Evolutionary conservation across 2,329 filamentous ascomycete species (phyloP).

Genomic region (Myriosclerotinia duriaeana): DNA sequence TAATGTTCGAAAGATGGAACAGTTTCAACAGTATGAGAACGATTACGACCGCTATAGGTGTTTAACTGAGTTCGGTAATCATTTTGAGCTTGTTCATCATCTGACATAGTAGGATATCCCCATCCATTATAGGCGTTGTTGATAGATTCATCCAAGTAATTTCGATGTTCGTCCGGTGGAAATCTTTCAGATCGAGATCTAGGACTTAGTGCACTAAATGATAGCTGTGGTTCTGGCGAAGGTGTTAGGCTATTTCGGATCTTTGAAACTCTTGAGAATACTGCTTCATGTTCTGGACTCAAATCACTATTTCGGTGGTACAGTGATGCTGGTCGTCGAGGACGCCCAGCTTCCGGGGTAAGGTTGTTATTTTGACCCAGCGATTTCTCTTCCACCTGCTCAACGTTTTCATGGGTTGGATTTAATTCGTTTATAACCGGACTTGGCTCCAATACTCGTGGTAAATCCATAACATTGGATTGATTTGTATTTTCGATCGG

Average conservation of each 20-base stretch:
- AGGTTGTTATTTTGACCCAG: not conserved
- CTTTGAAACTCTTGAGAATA: slow-evolving; percentile 21
- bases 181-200: slow-evolving; percentile 3
- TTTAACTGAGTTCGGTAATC: slow-evolving; percentile 1
- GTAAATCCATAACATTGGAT: slow-evolving; percentile 19
- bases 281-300: slow-evolving; percentile 21
- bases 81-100: not conserved
- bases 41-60: not conserved
- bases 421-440: not conserved
- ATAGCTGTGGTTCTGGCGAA: slow-evolving; percentile 8
- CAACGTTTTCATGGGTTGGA: not conserved
- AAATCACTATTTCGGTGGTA: slow-evolving; percentile 10
- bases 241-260: slow-evolving; percentile 10
- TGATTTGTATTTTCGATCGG: slow-evolving; percentile 4
- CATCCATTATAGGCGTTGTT: slow-evolving; percentile 10
- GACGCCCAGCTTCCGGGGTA: not conserved
- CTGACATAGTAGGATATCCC: not conserved
- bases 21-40: slow-evolving; percentile 34
- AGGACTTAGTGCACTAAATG: not conserved
- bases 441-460: slow-evolving; percentile 10
- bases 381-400: not conserved
- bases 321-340: slow-evolving; percentile 1
- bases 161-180: slow-evolving; percentile 13
- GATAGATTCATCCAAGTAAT: slow-evolving; percentile 14
- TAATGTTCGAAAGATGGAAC: slow-evolving; percentile 34